Conservation (phyloP, 2,329 filamentous ascomycete species). For the Xylogone sp. region DNA sequence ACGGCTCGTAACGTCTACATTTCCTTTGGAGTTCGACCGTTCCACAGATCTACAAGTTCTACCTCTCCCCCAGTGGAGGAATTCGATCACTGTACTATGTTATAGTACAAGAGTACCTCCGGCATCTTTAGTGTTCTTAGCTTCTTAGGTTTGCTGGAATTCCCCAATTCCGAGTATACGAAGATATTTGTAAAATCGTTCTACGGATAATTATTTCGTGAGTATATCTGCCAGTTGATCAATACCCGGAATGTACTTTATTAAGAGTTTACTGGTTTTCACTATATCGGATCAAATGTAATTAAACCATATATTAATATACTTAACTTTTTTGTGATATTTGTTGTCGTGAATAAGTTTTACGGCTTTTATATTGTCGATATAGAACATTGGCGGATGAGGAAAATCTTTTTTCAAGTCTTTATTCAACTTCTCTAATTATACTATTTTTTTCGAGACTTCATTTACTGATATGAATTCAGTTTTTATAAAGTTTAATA, state of each 20-base stretch:
- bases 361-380: not conserved
- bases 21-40: not conserved
- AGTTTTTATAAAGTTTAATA: not conserved
- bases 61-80: not conserved
- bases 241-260: not conserved
- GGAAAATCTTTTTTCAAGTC: not conserved
- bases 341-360: not conserved
- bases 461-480: not conserved
- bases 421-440: not conserved
- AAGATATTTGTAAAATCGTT: not conserved
- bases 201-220: not conserved
- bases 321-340: not conserved
- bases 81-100: not conserved
- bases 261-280: not conserved
- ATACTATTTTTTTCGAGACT: not conserved
- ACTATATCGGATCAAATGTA: not conserved
- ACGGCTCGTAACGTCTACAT: not conserved
- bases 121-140: not conserved
- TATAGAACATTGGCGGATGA: not conserved
- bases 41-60: not conserved
- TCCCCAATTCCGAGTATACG: not conserved
- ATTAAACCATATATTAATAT: slow-evolving; percentile 1
- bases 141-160: not conserved
- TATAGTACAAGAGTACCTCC: not conserved
- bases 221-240: slow-evolving; percentile 1